Base-by-base conservation (phyloP, 2,329 filamentous ascomycete species). In the Fusarium odoratissimum region DNA sequence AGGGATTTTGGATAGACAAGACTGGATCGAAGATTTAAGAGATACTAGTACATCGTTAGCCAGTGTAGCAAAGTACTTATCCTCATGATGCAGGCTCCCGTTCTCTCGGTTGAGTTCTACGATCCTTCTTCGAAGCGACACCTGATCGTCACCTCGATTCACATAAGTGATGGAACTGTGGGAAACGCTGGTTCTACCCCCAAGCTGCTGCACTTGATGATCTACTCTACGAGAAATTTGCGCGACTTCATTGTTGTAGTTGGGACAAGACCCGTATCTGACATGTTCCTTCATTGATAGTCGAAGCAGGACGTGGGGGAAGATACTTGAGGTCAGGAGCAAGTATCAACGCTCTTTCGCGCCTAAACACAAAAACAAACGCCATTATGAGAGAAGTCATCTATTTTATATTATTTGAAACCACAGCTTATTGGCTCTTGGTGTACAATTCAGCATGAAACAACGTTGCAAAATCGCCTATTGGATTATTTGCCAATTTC, bases 31-130 rank as follows among this genome's bases (percentile, higher is more conserved):
- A 8, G 19, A 35, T 54, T 30, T 54, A 13, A 54, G 35, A 30
- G 37, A 28, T 41, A 54, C 49, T 54, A 54, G 37, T 41, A 40
- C 35, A 54, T 55, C 28, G 37, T 55, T 55, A 55, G 51, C 51
- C 38, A 55, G 41, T 37, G 51, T 41, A 42, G 51, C 28, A 55
- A 55, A 55, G 38, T 55, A 55, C 16, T 55, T 31, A 42, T 55
- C 51, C 21, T 55, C 51, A 55, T 55, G 51, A 14, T 42, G 28
- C 28, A 55, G 38, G 38, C 37, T 31, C 38, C 38, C 51, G 28
- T 55, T 55, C 38, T 55, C 51, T 19, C 51, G 51, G 38, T 55
- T 55, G 51, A 55, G 51, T 42, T 55, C 51, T 41, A 55, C 51
- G 51, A 55, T 55, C 38, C 51, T 55, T 30, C 51, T 42, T 30